Base-by-base conservation (phyloP, 495 filamentous ascomycete species). In the Aspergillus saccharolyticus region DNA sequence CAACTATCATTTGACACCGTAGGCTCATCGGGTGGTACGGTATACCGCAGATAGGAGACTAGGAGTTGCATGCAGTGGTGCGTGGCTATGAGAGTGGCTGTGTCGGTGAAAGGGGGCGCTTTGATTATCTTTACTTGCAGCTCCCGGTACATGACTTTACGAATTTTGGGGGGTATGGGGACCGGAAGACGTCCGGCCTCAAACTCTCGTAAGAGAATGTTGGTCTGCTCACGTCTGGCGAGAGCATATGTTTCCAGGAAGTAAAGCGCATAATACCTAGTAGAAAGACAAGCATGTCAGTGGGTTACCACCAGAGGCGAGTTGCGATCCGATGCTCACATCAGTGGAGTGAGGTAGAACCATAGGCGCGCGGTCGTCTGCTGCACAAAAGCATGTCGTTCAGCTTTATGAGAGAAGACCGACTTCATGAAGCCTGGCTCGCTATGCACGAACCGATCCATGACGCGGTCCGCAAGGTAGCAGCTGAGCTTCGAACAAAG, bases 21-120 rank as follows among this genome's bases (percentile, higher is more conserved):
- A 1, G 57, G 54, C 52, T 70, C 65, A 22, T 72, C 74, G 0
- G 70, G 62, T 1, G 64, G 65, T 52, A 75, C 71, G 7, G 74
- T 75, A 52, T 70, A 62, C 43, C 67, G 70, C 49, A 78, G 68
- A 21, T 72, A 77, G 3, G 66, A 70, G 22, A 78, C 70, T 6
- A 78, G 62, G 15, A 78, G 53, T 24, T 72, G 65, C 70, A 78
- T 76, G 59, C 74, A 78, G 52, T 78, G 75, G 43, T 78, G 74
- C 16, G 75, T 76, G 19, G 73, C 70, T 56, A 77, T 63, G n/a
- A 78, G 64, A 3, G 74, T 70, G 12, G 69, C 52, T 3, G 72
- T 78, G 53, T 78, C 68, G 21, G 67, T 77, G 46, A 78, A 78
- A 3, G 75, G 75, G 30, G 75, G 75, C 17, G 70, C 62, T 56